These are phyloP conservation scores for Colletotrichum scovillei DNA, from an alignment of 2,329 filamentous ascomycete species.

Conservation along the genomic window DNA sequence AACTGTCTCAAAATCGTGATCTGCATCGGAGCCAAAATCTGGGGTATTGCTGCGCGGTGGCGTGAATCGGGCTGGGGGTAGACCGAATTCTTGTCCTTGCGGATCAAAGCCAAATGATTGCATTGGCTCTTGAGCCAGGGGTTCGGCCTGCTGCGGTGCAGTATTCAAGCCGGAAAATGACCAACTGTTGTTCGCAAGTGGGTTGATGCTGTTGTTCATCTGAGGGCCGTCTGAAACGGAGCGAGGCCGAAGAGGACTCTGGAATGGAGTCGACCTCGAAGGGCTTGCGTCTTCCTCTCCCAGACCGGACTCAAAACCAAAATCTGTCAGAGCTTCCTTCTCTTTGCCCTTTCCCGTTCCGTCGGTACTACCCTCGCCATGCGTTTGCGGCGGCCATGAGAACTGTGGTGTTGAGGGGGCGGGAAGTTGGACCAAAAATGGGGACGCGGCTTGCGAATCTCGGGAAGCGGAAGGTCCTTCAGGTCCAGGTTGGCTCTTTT, in stretches of 20 bases:
- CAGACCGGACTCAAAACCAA: constrained; percentile 5
- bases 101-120: not conserved
- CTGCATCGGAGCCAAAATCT: constrained; percentile 14
- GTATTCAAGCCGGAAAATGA: constrained; percentile 59
- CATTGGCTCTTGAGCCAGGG: not conserved
- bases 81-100: not conserved
- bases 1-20: not conserved
- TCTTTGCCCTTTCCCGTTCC: constrained; percentile 37
- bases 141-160: constrained; percentile 21
- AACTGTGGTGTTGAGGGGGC: constrained; percentile 35
- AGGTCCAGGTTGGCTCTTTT: constrained; percentile 1
- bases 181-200: constrained; percentile 71
- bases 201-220: constrained; percentile 56
- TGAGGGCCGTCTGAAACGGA: constrained; percentile 68
- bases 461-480: constrained; percentile 9
- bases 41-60: constrained; percentile 16
- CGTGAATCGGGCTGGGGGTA: not conserved
- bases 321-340: constrained; percentile 30
- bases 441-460: constrained; percentile 5
- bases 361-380: not conserved
- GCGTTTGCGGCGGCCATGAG: constrained; percentile 24
- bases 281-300: constrained; percentile 13
- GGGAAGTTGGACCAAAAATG: constrained; percentile 22
- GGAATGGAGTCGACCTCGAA: constrained; percentile 5
- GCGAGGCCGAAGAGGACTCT: constrained; percentile 54